A percentile compares a stretch with the other conserved stretches of the same genome.
Conservation (phyloP, 2,329 filamentous ascomycete genomes). For the Xylariomycetidae sp. region DNA sequence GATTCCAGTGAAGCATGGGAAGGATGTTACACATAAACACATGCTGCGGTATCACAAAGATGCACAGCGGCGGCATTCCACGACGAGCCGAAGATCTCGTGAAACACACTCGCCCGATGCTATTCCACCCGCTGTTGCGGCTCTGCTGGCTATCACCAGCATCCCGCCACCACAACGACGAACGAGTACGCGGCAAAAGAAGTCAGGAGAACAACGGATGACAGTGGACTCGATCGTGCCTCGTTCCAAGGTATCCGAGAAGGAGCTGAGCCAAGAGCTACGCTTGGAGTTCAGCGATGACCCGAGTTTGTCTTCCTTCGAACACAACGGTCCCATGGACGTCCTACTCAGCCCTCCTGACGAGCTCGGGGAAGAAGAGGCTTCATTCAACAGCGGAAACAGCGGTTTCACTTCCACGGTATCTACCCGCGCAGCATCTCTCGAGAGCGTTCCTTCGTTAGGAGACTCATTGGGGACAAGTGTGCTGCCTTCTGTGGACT, state of each 20-base stretch:
- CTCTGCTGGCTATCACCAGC: constrained; percentile 54
- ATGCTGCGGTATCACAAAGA: constrained; percentile 32
- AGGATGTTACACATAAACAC: constrained; percentile 28
- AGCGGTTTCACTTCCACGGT: constrained; percentile 46
- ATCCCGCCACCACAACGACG: constrained; percentile 46
- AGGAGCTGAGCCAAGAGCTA: constrained; percentile 44
- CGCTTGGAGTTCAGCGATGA: constrained; percentile 10
- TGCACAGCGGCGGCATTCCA: constrained; percentile 25
- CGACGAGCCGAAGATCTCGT: constrained; percentile 27
- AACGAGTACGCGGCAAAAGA: constrained; percentile 26
- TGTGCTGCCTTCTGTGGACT: constrained; percentile 41
- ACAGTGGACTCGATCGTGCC: constrained; percentile 52
- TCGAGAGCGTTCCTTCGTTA: constrained; percentile 57
- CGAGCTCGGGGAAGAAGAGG: constrained; percentile 45
- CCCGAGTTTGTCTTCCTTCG: constrained; percentile 34
- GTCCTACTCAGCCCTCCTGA: constrained; percentile 55
- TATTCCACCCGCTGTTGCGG: constrained; percentile 54
- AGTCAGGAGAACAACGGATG: constrained; percentile 29
- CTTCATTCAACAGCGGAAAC: constrained; percentile 39
- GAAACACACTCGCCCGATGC: constrained; percentile 46
- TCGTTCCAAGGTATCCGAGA: constrained; percentile 49
- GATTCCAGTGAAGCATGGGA: constrained; percentile 42
- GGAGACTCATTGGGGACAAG: constrained; percentile 49
- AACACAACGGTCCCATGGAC: constrained; percentile 51
- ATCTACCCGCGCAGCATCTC: constrained; percentile 50